Conservation (phyloP, 225 moss, liverwort and hornwort species). For the Pseudoscleropodium purum region DNA sequence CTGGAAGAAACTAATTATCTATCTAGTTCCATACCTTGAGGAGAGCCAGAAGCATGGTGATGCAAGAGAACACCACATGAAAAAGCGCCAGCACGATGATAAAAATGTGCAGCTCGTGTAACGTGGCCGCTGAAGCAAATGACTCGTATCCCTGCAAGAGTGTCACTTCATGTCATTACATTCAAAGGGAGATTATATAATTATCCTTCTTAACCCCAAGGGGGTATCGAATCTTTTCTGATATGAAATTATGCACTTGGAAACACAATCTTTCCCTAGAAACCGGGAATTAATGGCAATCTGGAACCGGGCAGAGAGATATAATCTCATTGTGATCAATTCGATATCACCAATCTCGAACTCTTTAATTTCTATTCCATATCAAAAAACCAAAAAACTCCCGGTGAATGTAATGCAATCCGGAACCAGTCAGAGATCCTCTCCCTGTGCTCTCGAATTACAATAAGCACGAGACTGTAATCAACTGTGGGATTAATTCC, state of each 20-base stretch:
- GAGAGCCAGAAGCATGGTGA: slow-evolving; percentile 76
- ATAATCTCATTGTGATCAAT: neutral
- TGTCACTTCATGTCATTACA: neutral
- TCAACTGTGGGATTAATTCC: neutral
- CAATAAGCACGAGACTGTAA: too few species aligned
- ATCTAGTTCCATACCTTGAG: slow-evolving; percentile 22
- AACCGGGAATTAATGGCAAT: neutral
- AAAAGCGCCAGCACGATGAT: slow-evolving; percentile 73
- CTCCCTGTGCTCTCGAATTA: too few species aligned
- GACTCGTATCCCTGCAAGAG: slow-evolving; percentile 53
- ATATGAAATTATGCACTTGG: neutral
- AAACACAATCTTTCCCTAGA: neutral
- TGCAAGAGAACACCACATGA: slow-evolving; percentile 75
- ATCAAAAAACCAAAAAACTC: neutral
- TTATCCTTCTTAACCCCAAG: neutral
- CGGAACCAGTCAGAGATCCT: too few species aligned
- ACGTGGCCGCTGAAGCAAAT: slow-evolving; percentile 45
- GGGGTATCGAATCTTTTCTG: neutral
- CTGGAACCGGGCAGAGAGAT: neutral
- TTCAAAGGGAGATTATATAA: neutral
- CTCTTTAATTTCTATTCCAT: neutral
- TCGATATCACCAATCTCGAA: neutral
- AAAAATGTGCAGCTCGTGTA: slow-evolving; percentile 82
- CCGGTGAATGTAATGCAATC: too few species aligned
- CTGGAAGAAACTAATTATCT: neutral